Evolutionary conservation across 352 stramenopile species (phyloP).

Genomic region (Phytophthora agathidicida): DNA sequence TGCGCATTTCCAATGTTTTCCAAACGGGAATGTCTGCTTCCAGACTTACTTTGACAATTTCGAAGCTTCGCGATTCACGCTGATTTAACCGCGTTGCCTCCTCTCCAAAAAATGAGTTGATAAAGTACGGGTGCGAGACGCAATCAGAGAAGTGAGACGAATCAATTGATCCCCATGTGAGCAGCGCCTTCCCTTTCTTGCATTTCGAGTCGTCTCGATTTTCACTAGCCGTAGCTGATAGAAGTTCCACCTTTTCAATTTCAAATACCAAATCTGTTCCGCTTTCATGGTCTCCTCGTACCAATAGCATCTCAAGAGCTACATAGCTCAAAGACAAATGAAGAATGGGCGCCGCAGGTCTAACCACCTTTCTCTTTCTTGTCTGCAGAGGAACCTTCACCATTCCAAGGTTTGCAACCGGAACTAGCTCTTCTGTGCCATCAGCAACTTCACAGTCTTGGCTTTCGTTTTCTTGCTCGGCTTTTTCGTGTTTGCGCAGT

Average conservation of each 20-base stretch:
- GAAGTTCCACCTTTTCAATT: slow-evolving; percentile 66
- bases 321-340: slow-evolving; percentile 58
- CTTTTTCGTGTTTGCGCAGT: slow-evolving; percentile 60
- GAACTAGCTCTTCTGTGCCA: slow-evolving; percentile 61
- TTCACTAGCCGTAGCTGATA: slow-evolving; percentile 34
- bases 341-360: slow-evolving; percentile 64
- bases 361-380: slow-evolving; percentile 53
- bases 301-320: slow-evolving; percentile 52
- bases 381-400: slow-evolving; percentile 62
- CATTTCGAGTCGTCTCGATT: slow-evolving; percentile 33
- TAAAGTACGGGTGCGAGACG: slow-evolving; percentile 81
- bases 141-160: slow-evolving; percentile 49
- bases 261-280: slow-evolving; percentile 70
- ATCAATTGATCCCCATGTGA: slow-evolving; percentile 58
- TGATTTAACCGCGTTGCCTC: slow-evolving; percentile 52
- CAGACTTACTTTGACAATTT: slow-evolving; percentile 74
- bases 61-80: slow-evolving; percentile 61
- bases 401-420: slow-evolving; percentile 83
- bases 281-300: slow-evolving; percentile 31
- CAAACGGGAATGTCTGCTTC: slow-evolving; percentile 69
- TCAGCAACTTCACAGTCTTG: slow-evolving; percentile 21
- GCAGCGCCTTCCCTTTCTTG: slow-evolving; percentile 38
- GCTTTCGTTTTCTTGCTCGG: slow-evolving; percentile 11
- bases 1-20: slow-evolving; percentile 50
- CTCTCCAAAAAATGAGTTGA: slow-evolving; percentile 70